Evolutionary conservation across 768 basidiomycete species (phyloP), one percentile per base, ranked within the genome.

Genomic region (Serendipita vermifera): DNA sequence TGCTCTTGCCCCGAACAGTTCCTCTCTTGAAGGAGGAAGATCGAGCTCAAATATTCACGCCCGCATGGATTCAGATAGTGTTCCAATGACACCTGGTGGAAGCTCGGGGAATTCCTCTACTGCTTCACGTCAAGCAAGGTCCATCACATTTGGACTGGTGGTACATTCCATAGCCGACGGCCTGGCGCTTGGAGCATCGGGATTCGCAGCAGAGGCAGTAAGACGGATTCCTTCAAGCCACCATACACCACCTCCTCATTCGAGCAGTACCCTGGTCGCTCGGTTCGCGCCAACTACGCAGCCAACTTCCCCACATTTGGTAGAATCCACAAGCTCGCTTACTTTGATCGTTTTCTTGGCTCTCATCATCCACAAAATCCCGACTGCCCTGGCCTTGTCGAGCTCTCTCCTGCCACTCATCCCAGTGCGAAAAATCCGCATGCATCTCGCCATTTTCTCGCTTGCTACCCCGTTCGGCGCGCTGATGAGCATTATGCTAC

Each of bases 131-230:
- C 71, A 71, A 14, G 82, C 82, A 6, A 78, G 83, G 53, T 75
- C 91, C 33, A 75, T 93, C 33, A 88, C 91, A 0, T 68, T 97
- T 6, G 96, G 93, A 1, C 72, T 98, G 40, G 76, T 89, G 24
- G 77, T 91, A 24, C 94, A 99, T 64, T 87, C 82, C 1, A 74
- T 92, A 46, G 87, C 91, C 0, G 96, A 99, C 67, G 93, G 96
- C 3, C 81, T 96, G 57, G 90, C 89, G 2, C 72, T 98, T 35
- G 96, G 94, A 22, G 85, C 91, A 17, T 84, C 86, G 2, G 75
- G 77, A 11, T 69, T 83, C 33, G 67, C 69, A 20, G 36, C 58
- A 61, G 26, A 9, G 24, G 2, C 46, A 13, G 32, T 27, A 31
- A n/a, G n/a, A n/a, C n/a, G n/a, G n/a, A n/a, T n/a, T n/a, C n/a